Conservation (phyloP, 2,329 filamentous ascomycete species). For the Lecanoromycetidae sp. region DNA sequence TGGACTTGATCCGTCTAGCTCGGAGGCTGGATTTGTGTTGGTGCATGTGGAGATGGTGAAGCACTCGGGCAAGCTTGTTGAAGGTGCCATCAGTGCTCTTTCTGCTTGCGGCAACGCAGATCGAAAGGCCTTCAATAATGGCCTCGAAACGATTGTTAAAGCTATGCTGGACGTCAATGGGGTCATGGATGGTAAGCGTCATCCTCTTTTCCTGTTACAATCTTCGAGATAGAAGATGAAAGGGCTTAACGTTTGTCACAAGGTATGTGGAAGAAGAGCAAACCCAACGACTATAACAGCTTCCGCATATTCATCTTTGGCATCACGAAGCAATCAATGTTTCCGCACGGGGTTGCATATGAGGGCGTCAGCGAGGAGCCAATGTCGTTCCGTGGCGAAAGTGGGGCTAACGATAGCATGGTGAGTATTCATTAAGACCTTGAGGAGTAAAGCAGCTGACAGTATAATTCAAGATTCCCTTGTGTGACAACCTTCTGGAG, state of each 20-base stretch:
- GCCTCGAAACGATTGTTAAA: slow-evolving; percentile 48
- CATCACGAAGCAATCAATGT: slow-evolving; percentile 88
- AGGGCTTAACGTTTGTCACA: slow-evolving; percentile 2
- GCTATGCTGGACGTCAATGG: slow-evolving; percentile 60
- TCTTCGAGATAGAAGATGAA: not conserved
- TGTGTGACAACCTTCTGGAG: slow-evolving; percentile 77
- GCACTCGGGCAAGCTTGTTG: slow-evolving; percentile 66
- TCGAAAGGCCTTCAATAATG: slow-evolving; percentile 51
- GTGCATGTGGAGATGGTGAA: slow-evolving; percentile 94
- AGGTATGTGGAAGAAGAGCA: slow-evolving; percentile 84
- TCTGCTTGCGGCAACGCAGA: slow-evolving; percentile 40
- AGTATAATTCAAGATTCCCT: slow-evolving; percentile 48
- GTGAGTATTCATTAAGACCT: slow-evolving; percentile 27
- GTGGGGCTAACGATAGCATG: slow-evolving; percentile 89
- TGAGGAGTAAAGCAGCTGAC: not conserved
- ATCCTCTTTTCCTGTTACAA: not conserved
- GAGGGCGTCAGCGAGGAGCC: slow-evolving; percentile 68
- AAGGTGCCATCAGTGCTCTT: slow-evolving; percentile 57
- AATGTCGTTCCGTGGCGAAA: slow-evolving; percentile 78
- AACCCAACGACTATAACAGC: slow-evolving; percentile 69
- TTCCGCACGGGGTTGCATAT: slow-evolving; percentile 81
- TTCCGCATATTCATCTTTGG: slow-evolving; percentile 97
- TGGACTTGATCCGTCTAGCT: slow-evolving; percentile 73
- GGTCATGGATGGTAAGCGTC: slow-evolving; percentile 58
- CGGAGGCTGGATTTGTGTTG: slow-evolving; percentile 90